phyloP scores from a whole-genome alignment of 1,284 basidiomycete genomes.

The Erythrobasidium hasegawianum region DNA sequence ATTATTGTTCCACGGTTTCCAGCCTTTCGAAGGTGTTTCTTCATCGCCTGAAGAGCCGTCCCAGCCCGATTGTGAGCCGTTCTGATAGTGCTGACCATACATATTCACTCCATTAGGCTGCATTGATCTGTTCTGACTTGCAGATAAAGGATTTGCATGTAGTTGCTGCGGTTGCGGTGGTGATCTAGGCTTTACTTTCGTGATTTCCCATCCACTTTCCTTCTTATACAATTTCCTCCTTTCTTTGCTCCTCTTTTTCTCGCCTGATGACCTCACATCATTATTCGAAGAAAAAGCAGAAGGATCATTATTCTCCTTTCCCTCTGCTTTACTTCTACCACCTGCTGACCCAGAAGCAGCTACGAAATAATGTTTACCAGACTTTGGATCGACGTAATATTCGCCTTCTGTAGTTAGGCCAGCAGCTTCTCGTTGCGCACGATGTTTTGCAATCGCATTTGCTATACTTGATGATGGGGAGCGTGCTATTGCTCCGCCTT shows the following conservation, averaged over 20 bases:
- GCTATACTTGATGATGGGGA: conserved; percentile 18
- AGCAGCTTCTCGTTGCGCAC: conserved; percentile 19
- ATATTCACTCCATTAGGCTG: not conserved
- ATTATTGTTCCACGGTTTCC: not conserved
- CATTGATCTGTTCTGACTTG: not conserved
- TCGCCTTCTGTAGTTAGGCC: conserved; percentile 28
- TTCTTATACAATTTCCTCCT: conserved; percentile 27
- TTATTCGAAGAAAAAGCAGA: too few species aligned
- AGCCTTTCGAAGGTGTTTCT: not conserved
- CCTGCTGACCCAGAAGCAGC: conserved; percentile 13
- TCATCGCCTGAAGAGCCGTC: conserved; percentile 2
- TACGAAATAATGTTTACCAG: conserved; percentile 31
- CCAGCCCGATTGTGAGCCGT: conserved; percentile 18
- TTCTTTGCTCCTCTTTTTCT: conserved; percentile 19
- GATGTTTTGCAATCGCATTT: conserved; percentile 27
- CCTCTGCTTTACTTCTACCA: not conserved
- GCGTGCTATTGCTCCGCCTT: not conserved
- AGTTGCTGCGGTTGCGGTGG: not conserved
- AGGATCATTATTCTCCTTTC: conserved; percentile 11
- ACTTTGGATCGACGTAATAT: conserved; percentile 32
- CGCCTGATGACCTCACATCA: not conserved
- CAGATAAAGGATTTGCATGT: not conserved
- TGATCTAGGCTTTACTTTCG: not conserved
- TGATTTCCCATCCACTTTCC: conserved; percentile 30
- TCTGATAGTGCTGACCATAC: too few species aligned